Percentiles rank a stretch among this genome's conserved stretches.
Evolutionary conservation across 768 basidiomycete species (phyloP).

Genomic region (Amanita pseudoporphyria): DNA sequence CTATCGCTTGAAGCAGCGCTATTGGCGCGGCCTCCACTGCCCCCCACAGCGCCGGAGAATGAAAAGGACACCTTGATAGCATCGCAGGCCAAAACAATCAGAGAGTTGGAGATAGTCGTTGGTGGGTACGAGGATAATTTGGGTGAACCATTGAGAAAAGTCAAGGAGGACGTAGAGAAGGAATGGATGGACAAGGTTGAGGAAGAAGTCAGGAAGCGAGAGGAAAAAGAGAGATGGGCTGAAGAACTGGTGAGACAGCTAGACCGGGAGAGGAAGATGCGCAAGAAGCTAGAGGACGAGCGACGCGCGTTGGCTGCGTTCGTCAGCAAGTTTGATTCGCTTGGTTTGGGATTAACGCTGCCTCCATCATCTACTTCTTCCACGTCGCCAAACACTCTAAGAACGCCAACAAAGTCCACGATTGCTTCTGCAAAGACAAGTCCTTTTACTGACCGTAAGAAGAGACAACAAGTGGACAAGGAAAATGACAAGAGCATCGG

Average conservation of each 20-base stretch:
- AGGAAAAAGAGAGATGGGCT: conserved; percentile 68
- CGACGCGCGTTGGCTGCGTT: conserved; percentile 71
- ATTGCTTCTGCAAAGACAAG: background rate
- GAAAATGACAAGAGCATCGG: background rate
- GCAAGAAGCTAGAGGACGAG: conserved; percentile 66
- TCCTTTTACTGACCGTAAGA: conserved; percentile 3
- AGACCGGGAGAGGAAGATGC: conserved; percentile 71
- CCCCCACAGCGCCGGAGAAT: conserved; percentile 52
- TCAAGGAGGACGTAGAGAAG: conserved; percentile 64
- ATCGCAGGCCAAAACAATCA: conserved; percentile 66
- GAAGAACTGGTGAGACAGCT: conserved; percentile 64
- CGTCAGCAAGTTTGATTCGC: conserved; percentile 72
- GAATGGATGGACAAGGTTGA: conserved; percentile 60
- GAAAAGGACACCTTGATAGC: conserved; percentile 70
- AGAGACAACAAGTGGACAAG: background rate
- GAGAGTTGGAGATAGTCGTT: conserved; percentile 67
- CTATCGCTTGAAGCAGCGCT: conserved; percentile 75
- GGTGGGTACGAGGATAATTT: conserved; percentile 66
- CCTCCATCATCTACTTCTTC: conserved; percentile 29
- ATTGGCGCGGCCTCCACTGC: conserved; percentile 56
- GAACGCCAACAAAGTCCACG: background rate
- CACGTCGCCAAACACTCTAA: conserved; percentile 28
- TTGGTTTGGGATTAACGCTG: conserved; percentile 39
- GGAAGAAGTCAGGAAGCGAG: conserved; percentile 45
- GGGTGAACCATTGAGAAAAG: conserved; percentile 54